Percentiles rank a stretch among this genome's conserved stretches.
Evolutionary conservation across 257 asterid genomes (phyloP).

Genomic region (Fraxinus cuspidata): DNA sequence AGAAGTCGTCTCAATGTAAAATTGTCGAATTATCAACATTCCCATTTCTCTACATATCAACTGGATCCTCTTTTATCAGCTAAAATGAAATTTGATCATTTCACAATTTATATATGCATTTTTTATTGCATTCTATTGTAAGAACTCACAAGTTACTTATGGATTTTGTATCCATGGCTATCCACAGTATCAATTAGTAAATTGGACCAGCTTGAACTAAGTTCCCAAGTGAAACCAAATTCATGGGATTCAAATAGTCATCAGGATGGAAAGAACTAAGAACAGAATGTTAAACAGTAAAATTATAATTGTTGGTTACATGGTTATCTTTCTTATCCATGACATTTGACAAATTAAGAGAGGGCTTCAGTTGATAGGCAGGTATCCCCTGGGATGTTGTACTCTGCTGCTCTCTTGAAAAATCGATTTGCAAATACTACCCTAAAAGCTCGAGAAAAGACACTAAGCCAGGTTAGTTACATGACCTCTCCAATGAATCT

Average conservation of each 20-base stretch:
- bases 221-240: constrained; percentile 27
- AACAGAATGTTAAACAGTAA: constrained; percentile 4
- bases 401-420: constrained; percentile 82
- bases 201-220: constrained; percentile 62
- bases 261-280: constrained; percentile 76
- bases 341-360: constrained; percentile 38
- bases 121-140: not conserved
- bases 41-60: not conserved
- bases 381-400: constrained; percentile 78
- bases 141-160: constrained; percentile 9
- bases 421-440: constrained; percentile 75
- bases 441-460: constrained; percentile 83
- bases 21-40: not conserved
- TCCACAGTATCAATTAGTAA: constrained; percentile 60
- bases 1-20: not conserved
- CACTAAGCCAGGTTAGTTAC: constrained; percentile 61
- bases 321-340: constrained; percentile 22
- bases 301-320: not conserved
- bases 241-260: constrained; percentile 62
- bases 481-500: not conserved
- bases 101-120: no score
- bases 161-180: constrained; percentile 17
- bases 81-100: not conserved
- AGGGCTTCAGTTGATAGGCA: constrained; percentile 55
- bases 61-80: not conserved